Percentiles rank a stretch among this genome's conserved stretches.
These are phyloP conservation scores for Glutinoglossum americanum DNA, from an alignment of 495 filamentous ascomycete genomes.

Conservation along the genomic window DNA sequence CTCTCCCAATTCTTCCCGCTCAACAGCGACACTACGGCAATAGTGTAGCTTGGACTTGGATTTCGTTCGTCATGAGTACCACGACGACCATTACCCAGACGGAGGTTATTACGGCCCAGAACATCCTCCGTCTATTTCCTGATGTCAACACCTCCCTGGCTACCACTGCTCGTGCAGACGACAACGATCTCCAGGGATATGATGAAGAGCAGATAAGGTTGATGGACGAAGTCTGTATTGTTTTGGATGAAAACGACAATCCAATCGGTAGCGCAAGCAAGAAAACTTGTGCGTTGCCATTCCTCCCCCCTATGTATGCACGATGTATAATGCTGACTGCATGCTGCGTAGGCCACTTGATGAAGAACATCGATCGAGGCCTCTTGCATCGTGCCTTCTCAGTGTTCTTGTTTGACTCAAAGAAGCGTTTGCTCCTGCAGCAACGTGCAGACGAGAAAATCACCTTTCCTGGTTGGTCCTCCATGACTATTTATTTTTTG, in stretches of 20 bases:
- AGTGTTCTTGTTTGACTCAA: slow-evolving; percentile 83
- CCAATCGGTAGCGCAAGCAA: slow-evolving; percentile 96
- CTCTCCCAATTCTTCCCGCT: too few relatives aligned
- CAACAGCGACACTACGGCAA: too few relatives aligned
- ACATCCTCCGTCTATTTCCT: slow-evolving; percentile 74
- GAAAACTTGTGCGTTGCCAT: slow-evolving; percentile 59
- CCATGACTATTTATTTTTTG: background rate
- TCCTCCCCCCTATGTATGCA: background rate
- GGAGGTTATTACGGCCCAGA: slow-evolving; percentile 56
- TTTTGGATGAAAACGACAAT: slow-evolving; percentile 72
- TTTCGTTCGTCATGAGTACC: slow-evolving; percentile 19
- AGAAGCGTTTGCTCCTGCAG: slow-evolving; percentile 77
- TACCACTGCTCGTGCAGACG: slow-evolving; percentile 10
- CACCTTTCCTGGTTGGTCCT: slow-evolving; percentile 49
- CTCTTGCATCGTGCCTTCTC: slow-evolving; percentile 95
- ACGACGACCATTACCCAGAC: slow-evolving; percentile 20
- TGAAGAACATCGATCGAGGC: slow-evolving; percentile 91
- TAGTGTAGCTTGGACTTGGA: too few relatives aligned
- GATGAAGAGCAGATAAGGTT: slow-evolving; percentile 93
- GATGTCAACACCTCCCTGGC: slow-evolving; percentile 82
- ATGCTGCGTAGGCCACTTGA: slow-evolving; percentile 56
- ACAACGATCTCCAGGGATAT: slow-evolving; percentile 48
- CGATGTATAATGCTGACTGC: background rate
- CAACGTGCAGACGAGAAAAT: slow-evolving; percentile 95
- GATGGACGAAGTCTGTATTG: slow-evolving; percentile 99